Conservation (phyloP, 305 asterid species). For the Fraxinus sp. region DNA sequence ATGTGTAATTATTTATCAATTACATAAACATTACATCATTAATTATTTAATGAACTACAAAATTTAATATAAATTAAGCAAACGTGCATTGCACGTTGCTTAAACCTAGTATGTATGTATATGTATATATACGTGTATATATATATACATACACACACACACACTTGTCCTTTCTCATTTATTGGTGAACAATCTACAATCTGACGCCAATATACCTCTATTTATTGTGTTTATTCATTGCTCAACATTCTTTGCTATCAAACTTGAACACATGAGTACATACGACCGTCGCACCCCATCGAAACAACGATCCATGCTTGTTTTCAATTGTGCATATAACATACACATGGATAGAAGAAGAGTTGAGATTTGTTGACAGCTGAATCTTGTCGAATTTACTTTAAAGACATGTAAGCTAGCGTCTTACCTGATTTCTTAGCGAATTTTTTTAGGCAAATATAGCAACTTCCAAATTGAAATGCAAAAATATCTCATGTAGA, state of each 20-base stretch:
- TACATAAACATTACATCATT: too few relatives aligned
- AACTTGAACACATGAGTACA: neutral
- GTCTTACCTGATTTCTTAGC: neutral
- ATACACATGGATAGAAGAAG: too few relatives aligned
- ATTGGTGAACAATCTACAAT: neutral
- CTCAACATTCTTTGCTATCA: neutral
- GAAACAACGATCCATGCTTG: neutral
- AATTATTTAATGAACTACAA: too few relatives aligned
- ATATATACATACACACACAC: too few relatives aligned
- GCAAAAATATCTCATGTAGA: neutral
- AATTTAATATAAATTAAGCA: too few relatives aligned
- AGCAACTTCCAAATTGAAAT: neutral
- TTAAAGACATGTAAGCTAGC: neutral
- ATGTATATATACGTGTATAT: too few relatives aligned
- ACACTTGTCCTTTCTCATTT: neutral
- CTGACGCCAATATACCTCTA: too few relatives aligned
- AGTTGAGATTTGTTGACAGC: neutral
- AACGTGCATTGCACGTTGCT: too few relatives aligned
- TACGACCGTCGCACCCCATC: neutral
- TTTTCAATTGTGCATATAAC: neutral
- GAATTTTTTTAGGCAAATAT: neutral
- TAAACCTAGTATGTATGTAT: too few relatives aligned
- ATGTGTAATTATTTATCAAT: too few relatives aligned
- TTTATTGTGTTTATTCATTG: neutral
- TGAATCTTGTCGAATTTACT: neutral